Evolutionary conservation across 768 basidiomycete genomes (phyloP).

Genomic region (Collybia nuda): DNA sequence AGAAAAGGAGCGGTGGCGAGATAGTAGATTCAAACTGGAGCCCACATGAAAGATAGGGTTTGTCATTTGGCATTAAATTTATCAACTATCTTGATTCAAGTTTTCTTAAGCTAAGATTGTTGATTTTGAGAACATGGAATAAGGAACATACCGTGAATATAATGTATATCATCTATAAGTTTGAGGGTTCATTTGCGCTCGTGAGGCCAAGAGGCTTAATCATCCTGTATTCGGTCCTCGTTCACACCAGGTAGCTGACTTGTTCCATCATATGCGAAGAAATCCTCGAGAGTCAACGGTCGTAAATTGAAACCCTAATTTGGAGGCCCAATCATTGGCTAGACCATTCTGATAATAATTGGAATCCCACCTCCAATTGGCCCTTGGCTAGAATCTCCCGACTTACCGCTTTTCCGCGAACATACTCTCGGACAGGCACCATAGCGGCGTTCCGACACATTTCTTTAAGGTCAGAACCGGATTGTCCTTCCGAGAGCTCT

Average conservation of each 20-base stretch:
- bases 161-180: no score
- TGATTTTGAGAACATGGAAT: no score
- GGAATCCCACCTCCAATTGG: slow-evolving; percentile 41
- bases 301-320: slow-evolving; percentile 78
- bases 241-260: slow-evolving; percentile 28
- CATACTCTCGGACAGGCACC: slow-evolving; percentile 85
- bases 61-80: no score
- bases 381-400: slow-evolving; percentile 45
- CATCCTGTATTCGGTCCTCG: neutral
- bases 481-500: slow-evolving; percentile 66
- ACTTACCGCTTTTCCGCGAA: slow-evolving; percentile 49
- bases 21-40: no score
- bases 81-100: no score
- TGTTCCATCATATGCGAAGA: slow-evolving; percentile 46
- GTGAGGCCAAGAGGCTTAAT: no score
- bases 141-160: no score
- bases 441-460: slow-evolving; percentile 93
- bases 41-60: no score
- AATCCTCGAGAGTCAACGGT: slow-evolving; percentile 70
- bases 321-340: neutral
- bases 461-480: slow-evolving; percentile 91
- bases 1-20: no score
- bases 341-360: neutral
- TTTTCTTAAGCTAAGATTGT: no score
- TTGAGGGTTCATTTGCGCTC: no score